A percentile compares a stretch with the other conserved stretches of the same genome.
Conservation (phyloP, 495 filamentous ascomycete genomes). For the Trichoderma erinaceum region DNA sequence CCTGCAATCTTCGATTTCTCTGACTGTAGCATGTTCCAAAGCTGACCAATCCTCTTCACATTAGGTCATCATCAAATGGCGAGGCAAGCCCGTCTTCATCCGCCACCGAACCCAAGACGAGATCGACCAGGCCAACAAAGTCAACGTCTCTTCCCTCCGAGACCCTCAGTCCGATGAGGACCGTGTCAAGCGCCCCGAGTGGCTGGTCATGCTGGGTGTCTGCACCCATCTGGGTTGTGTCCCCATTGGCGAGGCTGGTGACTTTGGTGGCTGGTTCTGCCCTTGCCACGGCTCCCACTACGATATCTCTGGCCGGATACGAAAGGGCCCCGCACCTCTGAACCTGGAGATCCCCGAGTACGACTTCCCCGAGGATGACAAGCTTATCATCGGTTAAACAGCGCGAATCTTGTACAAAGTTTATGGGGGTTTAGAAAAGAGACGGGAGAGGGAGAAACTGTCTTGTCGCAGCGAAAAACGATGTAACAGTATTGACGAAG, state of each 20-base stretch:
- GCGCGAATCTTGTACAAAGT: neutral
- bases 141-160: constrained; percentile 70
- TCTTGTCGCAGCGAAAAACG: neutral
- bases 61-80: constrained; percentile 99
- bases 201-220: constrained; percentile 98
- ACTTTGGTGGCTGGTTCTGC: constrained; percentile 99
- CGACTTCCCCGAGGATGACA: constrained; percentile 73
- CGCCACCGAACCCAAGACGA: constrained; percentile 89
- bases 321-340: constrained; percentile 91
- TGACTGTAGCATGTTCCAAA: neutral
- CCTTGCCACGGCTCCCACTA: constrained; percentile 99
- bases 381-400: constrained; percentile 71
- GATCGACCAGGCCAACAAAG: constrained; percentile 76
- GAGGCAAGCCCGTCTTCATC: constrained; percentile 99
- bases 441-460: neutral
- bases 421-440: neutral
- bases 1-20: constrained; percentile 12
- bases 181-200: constrained; percentile 95
- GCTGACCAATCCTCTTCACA: constrained; percentile 16
- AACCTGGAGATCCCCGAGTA: constrained; percentile 95
- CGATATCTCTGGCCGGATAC: constrained; percentile 95
- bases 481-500: constrained; percentile 1
- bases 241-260: constrained; percentile 96
- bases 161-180: constrained; percentile 88
- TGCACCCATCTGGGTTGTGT: constrained; percentile 99